phyloP scores from a whole-genome alignment of 148 eudicot species.

The Camellia lanceoleosa region DNA sequence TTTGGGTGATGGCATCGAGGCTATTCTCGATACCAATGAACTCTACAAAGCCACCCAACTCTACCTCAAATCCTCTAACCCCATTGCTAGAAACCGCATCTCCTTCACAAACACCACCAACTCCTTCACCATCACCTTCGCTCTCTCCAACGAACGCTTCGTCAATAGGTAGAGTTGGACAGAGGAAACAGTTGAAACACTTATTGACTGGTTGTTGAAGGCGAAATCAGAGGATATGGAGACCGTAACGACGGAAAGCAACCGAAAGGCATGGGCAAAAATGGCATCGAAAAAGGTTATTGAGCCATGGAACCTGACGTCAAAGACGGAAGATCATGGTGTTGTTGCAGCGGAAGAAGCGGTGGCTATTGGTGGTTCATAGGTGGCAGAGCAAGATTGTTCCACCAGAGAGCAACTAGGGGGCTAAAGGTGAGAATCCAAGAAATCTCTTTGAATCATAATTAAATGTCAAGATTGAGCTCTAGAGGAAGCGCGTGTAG shows the following conservation, averaged over 20 bases:
- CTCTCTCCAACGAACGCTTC: too few relatives aligned
- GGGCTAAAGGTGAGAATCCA: slow-evolving; percentile 2
- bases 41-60: too few relatives aligned
- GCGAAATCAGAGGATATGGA: slow-evolving; percentile 45
- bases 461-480: slow-evolving; percentile 16
- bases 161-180: slow-evolving; percentile 37
- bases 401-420: not conserved
- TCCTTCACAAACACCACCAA: too few relatives aligned
- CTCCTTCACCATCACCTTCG: too few relatives aligned
- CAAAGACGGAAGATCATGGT: not conserved
- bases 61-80: too few relatives aligned
- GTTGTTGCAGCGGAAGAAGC: not conserved
- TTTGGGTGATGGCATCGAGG: too few relatives aligned
- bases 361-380: too few relatives aligned
- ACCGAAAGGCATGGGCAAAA: slow-evolving; percentile 57
- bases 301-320: not conserved
- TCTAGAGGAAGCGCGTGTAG: slow-evolving; percentile 67
- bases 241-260: slow-evolving; percentile 62
- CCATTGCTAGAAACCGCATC: too few relatives aligned
- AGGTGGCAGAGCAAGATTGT: not conserved
- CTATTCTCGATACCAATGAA: too few relatives aligned
- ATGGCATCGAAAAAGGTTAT: slow-evolving; percentile 24
- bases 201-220: slow-evolving; percentile 40
- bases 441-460: slow-evolving; percentile 19
- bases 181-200: slow-evolving; percentile 65